Evolutionary conservation across 139 green algal genomes (phyloP).

Genomic region (Dunaliella primolecta): DNA sequence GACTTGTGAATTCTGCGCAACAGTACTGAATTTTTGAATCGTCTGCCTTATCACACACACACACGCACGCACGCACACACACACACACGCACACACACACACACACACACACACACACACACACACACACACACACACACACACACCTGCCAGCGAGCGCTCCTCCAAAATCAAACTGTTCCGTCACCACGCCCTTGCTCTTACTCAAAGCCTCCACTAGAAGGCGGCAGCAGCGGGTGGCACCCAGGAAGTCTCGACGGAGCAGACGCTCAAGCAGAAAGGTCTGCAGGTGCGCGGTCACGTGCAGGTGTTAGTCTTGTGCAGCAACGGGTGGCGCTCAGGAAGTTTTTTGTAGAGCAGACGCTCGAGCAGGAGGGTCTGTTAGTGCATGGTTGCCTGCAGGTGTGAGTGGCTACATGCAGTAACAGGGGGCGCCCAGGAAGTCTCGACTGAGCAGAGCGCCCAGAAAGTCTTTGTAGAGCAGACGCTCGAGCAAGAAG

Average conservation of each 20-base stretch:
- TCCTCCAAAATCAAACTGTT: slow-evolving; percentile 27
- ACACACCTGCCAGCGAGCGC: slow-evolving; percentile 20
- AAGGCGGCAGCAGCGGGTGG: background rate
- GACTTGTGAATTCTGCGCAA: too few species aligned
- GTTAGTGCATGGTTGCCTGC: background rate
- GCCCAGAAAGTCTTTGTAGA: too few species aligned
- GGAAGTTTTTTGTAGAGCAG: slow-evolving; percentile 23
- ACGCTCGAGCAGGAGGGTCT: slow-evolving; percentile 36
- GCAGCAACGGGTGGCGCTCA: slow-evolving; percentile 4
- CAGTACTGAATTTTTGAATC: too few species aligned
- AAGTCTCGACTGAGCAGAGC: too few species aligned
- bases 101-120: too few species aligned
- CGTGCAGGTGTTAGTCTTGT: slow-evolving; percentile 1
- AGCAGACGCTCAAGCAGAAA: slow-evolving; percentile 37
- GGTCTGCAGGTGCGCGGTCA: slow-evolving; percentile 12
- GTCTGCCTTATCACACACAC: too few species aligned
- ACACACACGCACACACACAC: too few species aligned
- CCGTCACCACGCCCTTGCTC: background rate
- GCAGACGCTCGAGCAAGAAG: slow-evolving; percentile 35
- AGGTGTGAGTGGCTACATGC: slow-evolving; percentile 2
- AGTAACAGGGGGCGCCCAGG: slow-evolving; percentile 6
- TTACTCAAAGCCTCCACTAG: background rate
- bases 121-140: too few species aligned
- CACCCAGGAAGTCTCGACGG: slow-evolving; percentile 25
- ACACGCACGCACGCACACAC: too few species aligned